Base-by-base conservation (phyloP, 2,329 filamentous ascomycete species). In the Ophioceras dolichostomum region DNA sequence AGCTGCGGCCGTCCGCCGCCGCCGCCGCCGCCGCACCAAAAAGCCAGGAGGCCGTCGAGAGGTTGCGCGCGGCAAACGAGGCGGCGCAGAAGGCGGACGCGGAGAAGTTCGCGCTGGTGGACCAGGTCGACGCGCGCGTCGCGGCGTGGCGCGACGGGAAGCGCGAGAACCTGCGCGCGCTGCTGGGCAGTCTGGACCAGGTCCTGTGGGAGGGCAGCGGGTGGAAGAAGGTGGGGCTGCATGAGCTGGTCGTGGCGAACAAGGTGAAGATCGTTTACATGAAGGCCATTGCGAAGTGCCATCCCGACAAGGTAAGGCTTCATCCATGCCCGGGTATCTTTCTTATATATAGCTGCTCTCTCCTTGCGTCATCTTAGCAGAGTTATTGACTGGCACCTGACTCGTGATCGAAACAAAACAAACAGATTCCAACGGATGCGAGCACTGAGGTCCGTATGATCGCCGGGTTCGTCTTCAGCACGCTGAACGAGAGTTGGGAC, bases 231-330 rank as follows among this genome's bases (percentile, higher is more conserved):
- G 80, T 96, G 39, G 87, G 86, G 22, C 76, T 98, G 76, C 81
- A 88, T 45, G 91, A 98, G 62, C 60, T 98, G 48, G 82, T 98
- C 37, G 73, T 94, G 70, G 79, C 87, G 24, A 87, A 84, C 48
- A 94, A 89, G 68, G 91, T 96, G 57, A 98, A 98, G 73, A 81
- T 98, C 45, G 70, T 83, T 42, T 98, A 98, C 56, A 96, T 98
- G 91, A 95, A 94, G 73, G 91, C 89, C 5, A 96, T 98, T 70
- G 85, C 81, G 10, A 96, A 95, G 69, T 91, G 91, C 48, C 91
- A 98, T 69, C 91, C 91, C 42, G 91, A 98, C 59, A 98, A 98
- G 81, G 91, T 95, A 68, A 60, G 76, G 30, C 6, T 17, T 10
- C 21, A 22, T 28, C 14, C 17, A 13, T 22, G 26, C 3, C 18